Evolutionary conservation across 257 asterid species (phyloP).

Genomic region (Linderniella brevidens): DNA sequence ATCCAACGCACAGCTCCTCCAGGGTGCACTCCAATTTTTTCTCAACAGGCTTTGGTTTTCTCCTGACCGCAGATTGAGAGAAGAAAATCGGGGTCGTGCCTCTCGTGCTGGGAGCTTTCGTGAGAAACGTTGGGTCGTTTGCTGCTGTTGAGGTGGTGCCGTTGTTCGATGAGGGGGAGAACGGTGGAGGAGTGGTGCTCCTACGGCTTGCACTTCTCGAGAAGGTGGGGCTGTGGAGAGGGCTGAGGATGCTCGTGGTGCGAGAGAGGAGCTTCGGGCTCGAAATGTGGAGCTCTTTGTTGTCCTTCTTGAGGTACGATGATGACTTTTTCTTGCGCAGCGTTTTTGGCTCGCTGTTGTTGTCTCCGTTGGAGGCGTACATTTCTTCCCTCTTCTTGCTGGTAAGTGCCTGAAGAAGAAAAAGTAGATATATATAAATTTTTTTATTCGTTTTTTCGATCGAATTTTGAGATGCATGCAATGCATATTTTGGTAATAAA

Average conservation of each 20-base stretch:
- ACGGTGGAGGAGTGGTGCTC: neutral
- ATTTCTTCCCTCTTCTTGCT: conserved; percentile 48
- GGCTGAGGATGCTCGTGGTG: conserved; percentile 40
- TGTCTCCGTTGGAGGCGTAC: conserved; percentile 12
- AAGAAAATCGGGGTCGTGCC: conserved; percentile 51
- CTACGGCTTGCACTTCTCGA: neutral
- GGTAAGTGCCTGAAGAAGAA: conserved; percentile 40
- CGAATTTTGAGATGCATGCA: neutral
- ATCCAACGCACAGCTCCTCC: conserved; percentile 67
- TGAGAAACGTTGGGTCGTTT: conserved; percentile 13
- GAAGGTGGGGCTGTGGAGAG: conserved; percentile 17
- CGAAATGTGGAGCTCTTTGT: conserved; percentile 36
- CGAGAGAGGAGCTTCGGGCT: conserved; percentile 44
- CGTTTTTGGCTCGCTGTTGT: conserved; percentile 18
- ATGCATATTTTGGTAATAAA: neutral
- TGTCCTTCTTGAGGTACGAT: too few species aligned
- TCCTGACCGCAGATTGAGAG: conserved; percentile 51
- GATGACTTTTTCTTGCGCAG: conserved; percentile 24
- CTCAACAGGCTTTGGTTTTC: conserved; percentile 47
- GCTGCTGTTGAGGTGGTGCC: conserved; percentile 22
- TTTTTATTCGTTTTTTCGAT: neutral
- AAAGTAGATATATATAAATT: neutral
- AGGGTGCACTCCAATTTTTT: conserved; percentile 77
- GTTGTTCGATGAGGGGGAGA: neutral
- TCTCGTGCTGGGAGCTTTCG: conserved; percentile 30